These are phyloP conservation scores for Tolypocladium pustulatum DNA, from an alignment of 2,329 filamentous ascomycete genomes.

Conservation along the genomic window DNA sequence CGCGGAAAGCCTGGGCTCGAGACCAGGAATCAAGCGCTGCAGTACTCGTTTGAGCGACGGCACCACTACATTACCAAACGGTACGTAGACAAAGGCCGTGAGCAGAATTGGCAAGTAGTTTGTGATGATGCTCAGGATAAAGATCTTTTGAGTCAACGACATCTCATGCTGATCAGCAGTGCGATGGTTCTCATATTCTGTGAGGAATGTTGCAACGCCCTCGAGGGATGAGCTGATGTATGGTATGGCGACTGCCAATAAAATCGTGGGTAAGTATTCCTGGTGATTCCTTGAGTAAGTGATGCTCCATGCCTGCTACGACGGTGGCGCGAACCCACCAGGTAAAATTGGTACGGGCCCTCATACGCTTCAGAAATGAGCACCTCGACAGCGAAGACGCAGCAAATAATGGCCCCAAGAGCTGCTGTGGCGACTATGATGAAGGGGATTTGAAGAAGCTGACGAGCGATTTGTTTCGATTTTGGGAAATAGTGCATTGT, in stretches of 20 bases:
- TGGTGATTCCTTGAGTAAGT: slow-evolving; percentile 14
- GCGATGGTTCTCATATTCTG: slow-evolving; percentile 65
- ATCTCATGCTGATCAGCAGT: slow-evolving; percentile 59
- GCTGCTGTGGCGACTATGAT: slow-evolving; percentile 45
- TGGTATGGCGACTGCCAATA: slow-evolving; percentile 57
- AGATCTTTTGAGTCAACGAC: slow-evolving; percentile 63
- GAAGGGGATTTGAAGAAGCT: slow-evolving; percentile 61
- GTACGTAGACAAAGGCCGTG: slow-evolving; percentile 71
- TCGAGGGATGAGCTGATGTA: slow-evolving; percentile 55
- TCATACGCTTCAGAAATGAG: slow-evolving; percentile 66
- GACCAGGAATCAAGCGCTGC: slow-evolving; percentile 31
- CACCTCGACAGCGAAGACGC: slow-evolving; percentile 63
- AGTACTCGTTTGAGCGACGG: slow-evolving; percentile 55
- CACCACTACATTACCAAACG: slow-evolving; percentile 57
- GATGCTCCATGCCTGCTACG: background rate
- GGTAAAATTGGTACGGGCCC: slow-evolving; percentile 54
- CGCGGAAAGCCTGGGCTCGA: slow-evolving; percentile 40
- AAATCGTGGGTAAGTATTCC: slow-evolving; percentile 62
- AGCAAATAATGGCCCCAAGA: slow-evolving; percentile 56
- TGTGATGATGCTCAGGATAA: slow-evolving; percentile 70
- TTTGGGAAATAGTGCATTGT: slow-evolving; percentile 51
- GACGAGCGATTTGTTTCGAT: slow-evolving; percentile 52
- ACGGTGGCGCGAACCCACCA: slow-evolving; percentile 35
- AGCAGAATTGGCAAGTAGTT: slow-evolving; percentile 68
- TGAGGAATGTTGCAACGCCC: slow-evolving; percentile 50